Evolutionary conservation across 306 rosid species (phyloP), one percentile per base, ranked within the genome.

Genomic region (Cicer arietinum): DNA sequence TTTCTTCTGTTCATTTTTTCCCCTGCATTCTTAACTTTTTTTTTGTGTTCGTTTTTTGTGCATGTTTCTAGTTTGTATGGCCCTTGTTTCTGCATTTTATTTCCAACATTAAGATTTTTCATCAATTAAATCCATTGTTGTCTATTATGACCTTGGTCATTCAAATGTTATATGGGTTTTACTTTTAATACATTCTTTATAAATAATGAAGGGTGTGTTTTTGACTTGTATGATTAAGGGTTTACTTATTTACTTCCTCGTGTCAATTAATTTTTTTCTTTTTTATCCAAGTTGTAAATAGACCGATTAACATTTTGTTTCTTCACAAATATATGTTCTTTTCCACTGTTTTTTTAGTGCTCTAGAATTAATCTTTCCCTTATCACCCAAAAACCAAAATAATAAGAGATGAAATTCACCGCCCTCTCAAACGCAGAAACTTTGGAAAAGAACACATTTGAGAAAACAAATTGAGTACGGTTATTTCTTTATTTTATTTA

Each of bases 131-230:
- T 77, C 80, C 77, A 67, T 83, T 67, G 40, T 58, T 74, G 50
- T 74, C 76, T 75, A 59, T 77, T 57, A 77, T 76, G 81, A 72
- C 71, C 77, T 42, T 87, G 88, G 78, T 75, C 61, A 75, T 81
- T 70, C 83, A 48, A 20, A 69, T 79, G 68, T 70, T 77, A 67
- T 63, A 72, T 79, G 43, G 52, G 52, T 64, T 78, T 59, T 81
- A 41, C 45, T 64, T 78, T 68, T 81, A 41, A 22, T 73, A 46
- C 75, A 59, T 59, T 74, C 51, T 79, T 53, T 43, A 9, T 66
- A 58, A 65, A 52, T 45, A 69, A 57, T 0, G 30, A 35, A 40
- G 42, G 10, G 62, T 53, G 7, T 46, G 41, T 78, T 54, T 70
- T 67, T 65, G 8, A 41, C 50, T 41, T 35, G 16, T 42, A 69